phyloP scores from a whole-genome alignment of 306 rosid species.

The Arachis hypogaea region DNA sequence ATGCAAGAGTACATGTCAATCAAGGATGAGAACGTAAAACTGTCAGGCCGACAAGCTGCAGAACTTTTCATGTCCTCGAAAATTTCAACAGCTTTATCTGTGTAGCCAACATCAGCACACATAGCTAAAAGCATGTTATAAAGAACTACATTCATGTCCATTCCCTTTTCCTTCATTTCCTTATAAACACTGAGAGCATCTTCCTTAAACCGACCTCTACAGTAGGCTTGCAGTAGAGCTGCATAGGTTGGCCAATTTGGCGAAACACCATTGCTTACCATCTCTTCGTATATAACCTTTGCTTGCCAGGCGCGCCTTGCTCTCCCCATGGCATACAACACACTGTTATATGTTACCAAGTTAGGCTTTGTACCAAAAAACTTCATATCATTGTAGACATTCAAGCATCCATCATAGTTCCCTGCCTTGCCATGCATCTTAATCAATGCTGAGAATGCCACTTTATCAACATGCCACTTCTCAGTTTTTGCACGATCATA shows the following conservation, averaged over 20 bases:
- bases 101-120: conserved; percentile 80
- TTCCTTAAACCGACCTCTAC: conserved; percentile 64
- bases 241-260: conserved; percentile 72
- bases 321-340: conserved; percentile 81
- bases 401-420: conserved; percentile 77
- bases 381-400: conserved; percentile 87
- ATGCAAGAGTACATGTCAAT: conserved; percentile 74
- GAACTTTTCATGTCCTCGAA: conserved; percentile 72
- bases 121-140: conserved; percentile 65
- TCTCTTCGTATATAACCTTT: conserved; percentile 72
- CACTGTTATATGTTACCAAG: conserved; percentile 59
- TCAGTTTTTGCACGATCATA: conserved; percentile 74
- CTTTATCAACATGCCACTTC: conserved; percentile 71
- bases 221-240: conserved; percentile 67
- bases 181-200: conserved; percentile 67
- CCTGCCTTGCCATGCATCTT: conserved; percentile 68
- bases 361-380: conserved; percentile 74
- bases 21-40: conserved; percentile 81
- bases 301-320: conserved; percentile 76
- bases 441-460: conserved; percentile 68
- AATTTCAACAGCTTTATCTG: conserved; percentile 62
- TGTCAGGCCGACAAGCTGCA: conserved; percentile 58
- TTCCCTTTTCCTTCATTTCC: conserved; percentile 81
- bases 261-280: conserved; percentile 56
- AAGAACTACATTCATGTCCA: conserved; percentile 58